Base-by-base conservation (phyloP, 352 stramenopile genomes). In the Phytophthora cryptogea region DNA sequence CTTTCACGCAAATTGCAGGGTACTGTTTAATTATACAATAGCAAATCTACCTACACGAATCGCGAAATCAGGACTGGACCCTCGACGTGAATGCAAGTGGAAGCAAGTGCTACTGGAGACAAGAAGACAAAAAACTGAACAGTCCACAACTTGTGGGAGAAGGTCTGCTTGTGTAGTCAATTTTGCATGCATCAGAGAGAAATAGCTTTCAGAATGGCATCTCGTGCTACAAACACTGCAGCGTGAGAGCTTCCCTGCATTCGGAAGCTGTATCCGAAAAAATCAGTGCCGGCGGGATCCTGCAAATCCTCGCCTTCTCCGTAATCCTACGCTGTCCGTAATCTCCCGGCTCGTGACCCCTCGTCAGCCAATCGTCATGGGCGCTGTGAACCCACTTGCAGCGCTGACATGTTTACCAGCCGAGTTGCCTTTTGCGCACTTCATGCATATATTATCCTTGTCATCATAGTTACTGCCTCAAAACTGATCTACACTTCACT, bases 401-500 rank as follows among this genome's bases (percentile, higher is more conserved):
- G 20, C 20, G 20, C 20, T 23, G 9, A 14, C 7, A 26, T 51
- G 52, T 59, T 59, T 49, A 50, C 51, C 10, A 41, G 20, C 47
- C 43, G 11, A 7, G 45, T 42, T 46, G 37, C 33, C 39, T 51
- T 46, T 39, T 48, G 16, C 11, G n/a, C 35, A 32, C 26, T 23
- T 23, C n/a, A 48, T 61, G 51, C 51, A 56, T 59, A 54, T 55
- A 54, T 66, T 58, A 48, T 63, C 63, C 56, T 66, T 50, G 45
- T 66, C 50, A 58, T 66, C 50, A 58, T 67, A 70, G 44, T 62
- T 58, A 60, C 49, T 56, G 42, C 42, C 26, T 53, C 58, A 72
- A 72, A 72, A 72, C 43, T 65, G 48, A 56, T 59, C 32, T 66
- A 68, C 62, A 71, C 44, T 48, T 55, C 44, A 8, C 44, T 3